These are phyloP conservation scores for Suhomyces kunorum DNA, from an alignment of 1,139 yeast species.

Conservation along the genomic window DNA sequence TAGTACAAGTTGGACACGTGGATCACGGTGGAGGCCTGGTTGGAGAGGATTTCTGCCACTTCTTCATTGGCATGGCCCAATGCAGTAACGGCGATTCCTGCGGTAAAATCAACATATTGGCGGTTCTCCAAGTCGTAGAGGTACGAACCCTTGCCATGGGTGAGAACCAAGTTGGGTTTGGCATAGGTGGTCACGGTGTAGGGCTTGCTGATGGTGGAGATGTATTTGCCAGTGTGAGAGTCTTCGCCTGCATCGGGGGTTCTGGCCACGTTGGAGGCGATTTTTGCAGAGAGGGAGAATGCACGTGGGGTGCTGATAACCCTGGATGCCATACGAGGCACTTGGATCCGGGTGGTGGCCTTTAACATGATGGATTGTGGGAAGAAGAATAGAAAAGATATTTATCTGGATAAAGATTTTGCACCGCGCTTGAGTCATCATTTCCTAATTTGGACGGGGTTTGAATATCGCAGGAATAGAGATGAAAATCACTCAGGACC, in stretches of 20 bases:
- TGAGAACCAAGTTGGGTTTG: conserved; percentile 70
- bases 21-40: conserved; percentile 71
- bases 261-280: background rate
- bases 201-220: conserved; percentile 43
- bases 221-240: conserved; percentile 33
- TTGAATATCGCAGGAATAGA: background rate
- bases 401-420: conserved; percentile 22
- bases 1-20: conserved; percentile 87
- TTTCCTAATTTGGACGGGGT: conserved; percentile 28
- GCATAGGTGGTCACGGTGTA: conserved; percentile 81
- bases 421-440: conserved; percentile 43
- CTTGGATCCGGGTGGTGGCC: background rate
- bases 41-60: conserved; percentile 64
- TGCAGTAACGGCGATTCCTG: conserved; percentile 97
- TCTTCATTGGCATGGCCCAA: conserved; percentile 84
- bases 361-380: background rate
- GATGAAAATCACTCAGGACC: background rate
- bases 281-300: background rate
- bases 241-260: conserved; percentile 21
- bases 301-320: background rate
- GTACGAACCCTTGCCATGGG: conserved; percentile 71
- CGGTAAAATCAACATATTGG: conserved; percentile 83
- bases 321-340: background rate
- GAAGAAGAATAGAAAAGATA: conserved; percentile 1
- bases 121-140: conserved; percentile 78